Conservation (phyloP, 306 rosid species). For the Malus sieversii region DNA sequence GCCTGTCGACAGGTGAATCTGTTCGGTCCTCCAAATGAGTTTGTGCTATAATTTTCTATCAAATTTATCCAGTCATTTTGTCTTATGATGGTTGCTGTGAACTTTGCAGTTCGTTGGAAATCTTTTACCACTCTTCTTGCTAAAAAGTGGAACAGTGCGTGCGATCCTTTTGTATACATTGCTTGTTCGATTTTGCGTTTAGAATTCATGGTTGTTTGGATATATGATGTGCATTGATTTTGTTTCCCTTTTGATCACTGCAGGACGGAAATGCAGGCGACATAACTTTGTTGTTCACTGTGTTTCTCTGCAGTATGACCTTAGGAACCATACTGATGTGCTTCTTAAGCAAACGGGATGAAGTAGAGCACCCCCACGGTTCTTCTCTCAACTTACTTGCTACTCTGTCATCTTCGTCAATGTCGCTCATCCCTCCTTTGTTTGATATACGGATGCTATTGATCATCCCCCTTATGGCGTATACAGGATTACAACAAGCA, state of each 20-base stretch:
- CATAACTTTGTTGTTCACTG: slow-evolving; percentile 54
- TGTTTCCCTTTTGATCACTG: slow-evolving; percentile 14
- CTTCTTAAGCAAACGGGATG: slow-evolving; percentile 52
- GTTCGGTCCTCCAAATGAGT: slow-evolving; percentile 5
- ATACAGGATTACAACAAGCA: slow-evolving; percentile 93
- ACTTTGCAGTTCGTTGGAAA: slow-evolving; percentile 78
- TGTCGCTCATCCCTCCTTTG: slow-evolving; percentile 47
- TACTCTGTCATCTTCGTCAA: slow-evolving; percentile 43
- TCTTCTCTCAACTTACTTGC: slow-evolving; percentile 29
- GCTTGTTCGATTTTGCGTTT: neutral
- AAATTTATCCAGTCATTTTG: neutral
- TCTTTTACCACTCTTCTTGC: slow-evolving; percentile 63
- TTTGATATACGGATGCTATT: slow-evolving; percentile 62
- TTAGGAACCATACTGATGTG: slow-evolving; percentile 68
- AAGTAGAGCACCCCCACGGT: slow-evolving; percentile 28
- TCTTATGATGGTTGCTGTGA: neutral
- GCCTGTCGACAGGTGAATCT: slow-evolving; percentile 70
- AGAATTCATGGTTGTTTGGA: neutral
- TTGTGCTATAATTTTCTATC: slow-evolving; percentile 6
- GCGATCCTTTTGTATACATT: neutral
- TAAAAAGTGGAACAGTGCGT: slow-evolving; percentile 54
- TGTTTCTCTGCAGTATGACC: slow-evolving; percentile 69
- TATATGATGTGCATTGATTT: neutral
- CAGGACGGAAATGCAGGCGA: slow-evolving; percentile 63
- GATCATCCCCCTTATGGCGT: slow-evolving; percentile 76